A percentile compares a stretch with the other conserved stretches of the same genome.
Conservation (phyloP, 306 rosid species). For the Sindora glabra region DNA sequence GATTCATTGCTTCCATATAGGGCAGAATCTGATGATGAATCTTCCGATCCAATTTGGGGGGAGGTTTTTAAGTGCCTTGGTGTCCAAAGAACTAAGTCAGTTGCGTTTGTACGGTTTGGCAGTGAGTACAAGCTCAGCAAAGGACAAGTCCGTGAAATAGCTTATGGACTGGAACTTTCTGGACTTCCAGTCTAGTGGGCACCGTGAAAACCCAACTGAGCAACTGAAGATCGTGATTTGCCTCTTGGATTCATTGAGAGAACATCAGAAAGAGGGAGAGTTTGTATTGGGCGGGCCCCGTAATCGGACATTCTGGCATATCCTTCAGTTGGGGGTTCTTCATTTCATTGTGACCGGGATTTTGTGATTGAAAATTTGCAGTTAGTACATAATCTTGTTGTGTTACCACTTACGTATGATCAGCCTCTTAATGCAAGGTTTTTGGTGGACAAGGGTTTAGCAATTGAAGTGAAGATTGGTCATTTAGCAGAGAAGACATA, state of each 20-base stretch:
- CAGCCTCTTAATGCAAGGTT: slow-evolving; percentile 37
- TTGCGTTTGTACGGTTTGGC: slow-evolving; percentile 38
- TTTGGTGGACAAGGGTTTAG: slow-evolving; percentile 31
- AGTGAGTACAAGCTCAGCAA: slow-evolving; percentile 32
- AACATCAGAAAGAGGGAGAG: slow-evolving; percentile 16
- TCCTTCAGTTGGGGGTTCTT: slow-evolving; percentile 32
- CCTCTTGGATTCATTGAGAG: slow-evolving; percentile 22
- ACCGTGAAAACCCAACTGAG: slow-evolving; percentile 24
- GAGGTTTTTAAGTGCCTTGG: slow-evolving; percentile 35
- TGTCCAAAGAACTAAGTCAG: slow-evolving; percentile 21
- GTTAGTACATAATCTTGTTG: slow-evolving; percentile 31
- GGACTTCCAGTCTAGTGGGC: slow-evolving; percentile 34
- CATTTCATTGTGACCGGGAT: slow-evolving; percentile 41
- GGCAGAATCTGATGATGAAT: neutral
- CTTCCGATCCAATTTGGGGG: neutral
- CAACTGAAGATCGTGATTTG: slow-evolving; percentile 13
- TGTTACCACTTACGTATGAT: slow-evolving; percentile 26
- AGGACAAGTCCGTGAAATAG: slow-evolving; percentile 35
- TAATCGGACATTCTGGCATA: slow-evolving; percentile 31
- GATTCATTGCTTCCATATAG: slow-evolving; percentile 30
- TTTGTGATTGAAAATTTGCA: slow-evolving; percentile 30
- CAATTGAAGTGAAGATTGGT: slow-evolving; percentile 34
- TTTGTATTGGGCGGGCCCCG: slow-evolving; percentile 26
- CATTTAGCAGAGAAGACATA: slow-evolving; percentile 22
- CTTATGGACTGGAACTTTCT: slow-evolving; percentile 34